Conservation (phyloP, 2,329 filamentous ascomycete species). For the Diplodia sapinea region DNA sequence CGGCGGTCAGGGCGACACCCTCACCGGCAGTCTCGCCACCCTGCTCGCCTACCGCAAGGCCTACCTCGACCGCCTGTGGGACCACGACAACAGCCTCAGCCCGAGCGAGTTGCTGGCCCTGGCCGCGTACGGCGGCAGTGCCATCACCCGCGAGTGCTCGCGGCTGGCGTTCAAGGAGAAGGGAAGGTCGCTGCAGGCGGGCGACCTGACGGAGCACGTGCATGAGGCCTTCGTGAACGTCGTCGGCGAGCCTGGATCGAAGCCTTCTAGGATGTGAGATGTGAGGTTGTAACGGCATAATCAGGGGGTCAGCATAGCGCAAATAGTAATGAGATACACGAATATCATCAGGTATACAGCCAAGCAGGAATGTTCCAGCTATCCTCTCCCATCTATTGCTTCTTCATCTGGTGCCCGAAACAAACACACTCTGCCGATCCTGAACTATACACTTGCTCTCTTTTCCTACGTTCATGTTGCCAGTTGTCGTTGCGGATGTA, state of each 20-base stretch:
- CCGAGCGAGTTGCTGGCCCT: slow-evolving; percentile 68
- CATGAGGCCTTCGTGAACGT: slow-evolving; percentile 79
- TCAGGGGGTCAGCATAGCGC: not conserved
- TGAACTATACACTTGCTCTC: not conserved
- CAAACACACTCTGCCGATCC: not conserved
- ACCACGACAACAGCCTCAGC: slow-evolving; percentile 60
- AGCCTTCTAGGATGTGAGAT: slow-evolving; percentile 23
- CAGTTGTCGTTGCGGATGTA: not conserved
- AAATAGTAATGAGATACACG: not conserved
- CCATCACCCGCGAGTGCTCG: slow-evolving; percentile 89
- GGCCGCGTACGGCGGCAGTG: slow-evolving; percentile 84
- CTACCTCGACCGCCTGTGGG: slow-evolving; percentile 85
- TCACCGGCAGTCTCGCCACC: slow-evolving; percentile 88
- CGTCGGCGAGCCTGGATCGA: slow-evolving; percentile 67
- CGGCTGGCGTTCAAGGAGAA: slow-evolving; percentile 83
- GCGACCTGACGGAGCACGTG: slow-evolving; percentile 90
- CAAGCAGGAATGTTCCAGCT: not conserved
- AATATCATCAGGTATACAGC: not conserved
- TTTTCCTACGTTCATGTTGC: not conserved
- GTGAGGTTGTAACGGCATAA: not conserved
- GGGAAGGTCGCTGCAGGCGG: slow-evolving; percentile 87
- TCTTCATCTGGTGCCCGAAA: not conserved
- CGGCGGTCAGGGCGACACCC: slow-evolving; percentile 92
- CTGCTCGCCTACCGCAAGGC: slow-evolving; percentile 86
- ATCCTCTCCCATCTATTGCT: not conserved